phyloP scores from a whole-genome alignment of 768 basidiomycete genomes.

The Hygrophoropsis aurantiaca region DNA sequence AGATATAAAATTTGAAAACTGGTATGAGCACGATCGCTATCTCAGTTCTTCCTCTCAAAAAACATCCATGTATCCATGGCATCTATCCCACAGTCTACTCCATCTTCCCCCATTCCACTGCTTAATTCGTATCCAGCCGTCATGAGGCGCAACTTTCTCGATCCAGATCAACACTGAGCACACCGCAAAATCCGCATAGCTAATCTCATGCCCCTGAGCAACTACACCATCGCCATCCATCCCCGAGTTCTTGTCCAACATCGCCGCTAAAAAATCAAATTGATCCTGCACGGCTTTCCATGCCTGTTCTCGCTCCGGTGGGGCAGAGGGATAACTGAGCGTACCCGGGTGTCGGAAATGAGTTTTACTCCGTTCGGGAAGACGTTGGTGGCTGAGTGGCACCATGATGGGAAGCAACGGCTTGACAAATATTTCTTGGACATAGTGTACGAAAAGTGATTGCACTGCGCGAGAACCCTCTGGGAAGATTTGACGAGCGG shows the following conservation, averaged over 20 bases:
- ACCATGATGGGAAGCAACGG: conserved; percentile 71
- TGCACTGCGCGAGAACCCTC: conserved; percentile 70
- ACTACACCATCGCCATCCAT: conserved; percentile 64
- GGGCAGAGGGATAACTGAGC: conserved; percentile 18
- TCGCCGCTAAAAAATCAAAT: conserved; percentile 60
- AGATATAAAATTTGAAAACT: too few species aligned
- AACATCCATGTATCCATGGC: conserved; percentile 68
- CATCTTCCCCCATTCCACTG: conserved; percentile 73
- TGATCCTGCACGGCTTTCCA: conserved; percentile 67
- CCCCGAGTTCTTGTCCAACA: conserved; percentile 66
- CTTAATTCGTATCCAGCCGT: conserved; percentile 68
- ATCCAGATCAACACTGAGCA: conserved; percentile 76
- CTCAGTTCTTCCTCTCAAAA: conserved; percentile 34
- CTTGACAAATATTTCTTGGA: conserved; percentile 64
- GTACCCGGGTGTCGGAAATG: conserved; percentile 39
- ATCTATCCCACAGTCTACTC: conserved; percentile 60
- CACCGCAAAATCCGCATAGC: conserved; percentile 73
- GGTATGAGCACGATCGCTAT: too few species aligned
- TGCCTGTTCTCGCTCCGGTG: conserved; percentile 58
- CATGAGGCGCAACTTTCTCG: conserved; percentile 67
- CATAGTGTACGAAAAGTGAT: conserved; percentile 65
- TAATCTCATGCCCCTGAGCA: conserved; percentile 62
- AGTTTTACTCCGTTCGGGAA: conserved; percentile 54
- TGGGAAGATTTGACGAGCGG: conserved; percentile 69
- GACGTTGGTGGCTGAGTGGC: conserved; percentile 61